Evolutionary conservation across 2,329 filamentous ascomycete species (phyloP).

Genomic region (Penicillium corylophilum): DNA sequence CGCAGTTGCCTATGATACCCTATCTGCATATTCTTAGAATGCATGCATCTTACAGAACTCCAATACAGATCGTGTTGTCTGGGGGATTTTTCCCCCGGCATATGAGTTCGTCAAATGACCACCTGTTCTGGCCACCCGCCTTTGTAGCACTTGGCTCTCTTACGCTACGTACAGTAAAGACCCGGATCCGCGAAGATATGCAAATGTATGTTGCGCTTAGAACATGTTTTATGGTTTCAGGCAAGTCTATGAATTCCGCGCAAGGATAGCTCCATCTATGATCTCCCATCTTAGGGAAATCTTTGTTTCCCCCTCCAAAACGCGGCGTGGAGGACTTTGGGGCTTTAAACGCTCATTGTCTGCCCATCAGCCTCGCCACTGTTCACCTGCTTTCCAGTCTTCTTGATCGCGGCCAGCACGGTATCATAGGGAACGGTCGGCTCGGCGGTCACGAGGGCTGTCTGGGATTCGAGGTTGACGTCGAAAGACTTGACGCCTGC

Average conservation of each 20-base stretch:
- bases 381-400: constrained; percentile 92
- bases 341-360: constrained; percentile 34
- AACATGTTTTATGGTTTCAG: background rate
- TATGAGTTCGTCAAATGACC: background rate
- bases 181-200: background rate
- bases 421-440: constrained; percentile 71
- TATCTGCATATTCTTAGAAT: constrained; percentile 17
- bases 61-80: background rate
- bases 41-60: constrained; percentile 3
- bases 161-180: background rate
- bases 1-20: constrained; percentile 25
- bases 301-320: background rate
- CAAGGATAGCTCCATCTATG: background rate
- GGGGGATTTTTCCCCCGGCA: background rate
- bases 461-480: constrained; percentile 83
- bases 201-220: constrained; percentile 1
- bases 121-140: too few relatives aligned
- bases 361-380: constrained; percentile 51
- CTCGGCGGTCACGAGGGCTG: constrained; percentile 72
- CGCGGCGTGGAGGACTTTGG: background rate
- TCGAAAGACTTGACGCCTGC: constrained; percentile 83
- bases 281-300: background rate
- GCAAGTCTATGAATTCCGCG: background rate
- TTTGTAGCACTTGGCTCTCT: background rate
- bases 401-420: constrained; percentile 84